Base-by-base conservation (phyloP, 2,329 filamentous ascomycete genomes). In the Pyrenochaeta sp. region DNA sequence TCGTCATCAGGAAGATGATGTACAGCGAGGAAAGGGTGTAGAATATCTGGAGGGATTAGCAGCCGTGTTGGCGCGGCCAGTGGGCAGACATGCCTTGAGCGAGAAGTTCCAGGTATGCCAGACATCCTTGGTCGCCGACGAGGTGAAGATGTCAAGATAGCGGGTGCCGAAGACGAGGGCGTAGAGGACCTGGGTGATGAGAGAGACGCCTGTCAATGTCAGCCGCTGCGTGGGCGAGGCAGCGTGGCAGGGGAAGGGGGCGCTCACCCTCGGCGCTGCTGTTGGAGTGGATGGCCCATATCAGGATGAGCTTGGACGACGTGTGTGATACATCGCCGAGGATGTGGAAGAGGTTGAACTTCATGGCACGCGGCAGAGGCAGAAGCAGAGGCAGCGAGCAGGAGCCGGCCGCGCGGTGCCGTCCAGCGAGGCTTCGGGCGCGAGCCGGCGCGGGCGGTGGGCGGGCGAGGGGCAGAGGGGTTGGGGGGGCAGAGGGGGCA, bases 181-280 rank as follows among this genome's bases (percentile, higher is more conserved):
- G 74, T 97, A 97, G 55, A 96, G 84, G 42, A 86, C 81, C 73
- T 97, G 93, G 1, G 89, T 96, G 63, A 97, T 89, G 66, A 96
- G 85, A 17, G 91, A 96, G 49, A 96, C 88, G 47, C 92, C 88
- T 89, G 44, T 17, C 32, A 26, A 23, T 17, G 45, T 52, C 23
- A 49, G 43, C 39, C 40, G 30, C 17, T 21, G 15, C 11, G 30
- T 35, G 8, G 30, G 35, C 15, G 19, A 22, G 13, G 24, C 13
- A 11, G 3, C 17, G 4, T n/a, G 29, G 18, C 20, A 26, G 30
- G n/a, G n/a, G n/a, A n/a, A n/a, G n/a, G n/a, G n/a, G n/a, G n/a
- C n/a, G 41, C 48, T 44, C 72, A 85, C 87, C 90, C 79, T 96
- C 91, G 34, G 91, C 88, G 69, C 88, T 94, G 66, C 83, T 83